Evolutionary conservation across 352 stramenopile species (phyloP), one percentile per base, ranked within the genome.

Genomic region (Discostella stelligera): DNA sequence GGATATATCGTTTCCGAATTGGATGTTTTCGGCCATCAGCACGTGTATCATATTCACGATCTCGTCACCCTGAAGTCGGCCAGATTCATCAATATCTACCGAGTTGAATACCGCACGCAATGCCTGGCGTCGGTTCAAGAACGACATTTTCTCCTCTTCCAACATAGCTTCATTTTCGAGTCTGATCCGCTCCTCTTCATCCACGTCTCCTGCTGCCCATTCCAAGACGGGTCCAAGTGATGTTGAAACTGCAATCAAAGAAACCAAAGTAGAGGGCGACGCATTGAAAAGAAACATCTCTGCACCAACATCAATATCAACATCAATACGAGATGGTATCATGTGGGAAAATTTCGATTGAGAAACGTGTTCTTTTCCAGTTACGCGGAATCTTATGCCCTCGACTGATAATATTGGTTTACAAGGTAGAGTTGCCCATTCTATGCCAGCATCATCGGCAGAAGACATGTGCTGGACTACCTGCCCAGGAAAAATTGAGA

Each of bases 321-420:
- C 23, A 41, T 62, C 54, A 3, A 74, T 48, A 10, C 37, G 10
- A n/a, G 65, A 58, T 78, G 13, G 49, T 61, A 1, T 49, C 58
- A 21, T 46, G 13, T 18, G 0, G 18, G 49, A 53, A 48, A 18
- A 20, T 54, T 61, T 16, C 18, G 39, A 50, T 39, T 69, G 27
- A 50, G 44, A 49, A 18, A 30, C n/a, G 21, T 52, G 52, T 65
- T 73, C 55, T 48, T 69, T 66, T 14, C 30, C 61, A 48, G 20
- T 32, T 37, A 25, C 32, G 25, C 56, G 0, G 54, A 84, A 30
- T 70, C 53, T 77, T 30, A 58, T 48, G 18, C 79, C 74, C 49
- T 78, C 66, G 50, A 83, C 49, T n/a, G 37, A 25, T 13, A 77
- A 20, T 4, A 81, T 76, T 66, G 79, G 74, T 62, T 86, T 71